Evolutionary conservation across 441 rosid species (phyloP).

Genomic region (Arabidopsis lyrata): DNA sequence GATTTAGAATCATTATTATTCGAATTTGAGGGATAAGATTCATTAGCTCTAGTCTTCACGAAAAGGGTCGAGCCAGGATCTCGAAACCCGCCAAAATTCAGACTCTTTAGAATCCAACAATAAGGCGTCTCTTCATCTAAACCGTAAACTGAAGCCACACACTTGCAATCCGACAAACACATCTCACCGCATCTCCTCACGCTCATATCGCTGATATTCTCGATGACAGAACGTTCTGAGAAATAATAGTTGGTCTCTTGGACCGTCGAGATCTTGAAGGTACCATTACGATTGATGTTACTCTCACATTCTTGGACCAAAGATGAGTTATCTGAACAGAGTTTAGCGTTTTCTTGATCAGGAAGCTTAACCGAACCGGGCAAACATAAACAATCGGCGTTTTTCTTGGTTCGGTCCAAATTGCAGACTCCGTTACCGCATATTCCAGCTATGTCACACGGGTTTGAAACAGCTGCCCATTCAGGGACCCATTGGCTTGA

Average conservation of each 20-base stretch:
- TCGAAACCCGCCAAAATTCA: slow-evolving; percentile 84
- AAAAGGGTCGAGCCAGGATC: slow-evolving; percentile 83
- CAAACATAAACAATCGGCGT: slow-evolving; percentile 76
- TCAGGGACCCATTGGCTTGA: slow-evolving; percentile 86
- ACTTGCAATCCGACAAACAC: slow-evolving; percentile 78
- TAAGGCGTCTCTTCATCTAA: slow-evolving; percentile 86
- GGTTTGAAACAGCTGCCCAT: slow-evolving; percentile 94
- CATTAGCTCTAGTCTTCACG: slow-evolving; percentile 63
- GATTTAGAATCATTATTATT: slow-evolving; percentile 42
- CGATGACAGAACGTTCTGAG: slow-evolving; percentile 65
- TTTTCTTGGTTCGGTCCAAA: slow-evolving; percentile 70
- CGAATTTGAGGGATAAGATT: slow-evolving; percentile 39
- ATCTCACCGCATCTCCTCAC: slow-evolving; percentile 73
- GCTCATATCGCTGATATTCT: slow-evolving; percentile 70
- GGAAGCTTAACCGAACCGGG: slow-evolving; percentile 62
- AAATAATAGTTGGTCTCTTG: slow-evolving; percentile 85
- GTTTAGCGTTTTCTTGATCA: slow-evolving; percentile 43
- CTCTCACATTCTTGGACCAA: slow-evolving; percentile 52
- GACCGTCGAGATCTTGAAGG: slow-evolving; percentile 46
- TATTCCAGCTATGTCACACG: slow-evolving; percentile 83
- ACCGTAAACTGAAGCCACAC: slow-evolving; percentile 88
- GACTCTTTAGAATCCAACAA: slow-evolving; percentile 78
- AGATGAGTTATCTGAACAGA: slow-evolving; percentile 59
- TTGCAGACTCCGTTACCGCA: slow-evolving; percentile 89
- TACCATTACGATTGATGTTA: slow-evolving; percentile 41